Evolutionary conservation across 73 alveolate species (phyloP), one percentile per base, ranked within the genome.

Genomic region (Paramecium tetraurelia): DNA sequence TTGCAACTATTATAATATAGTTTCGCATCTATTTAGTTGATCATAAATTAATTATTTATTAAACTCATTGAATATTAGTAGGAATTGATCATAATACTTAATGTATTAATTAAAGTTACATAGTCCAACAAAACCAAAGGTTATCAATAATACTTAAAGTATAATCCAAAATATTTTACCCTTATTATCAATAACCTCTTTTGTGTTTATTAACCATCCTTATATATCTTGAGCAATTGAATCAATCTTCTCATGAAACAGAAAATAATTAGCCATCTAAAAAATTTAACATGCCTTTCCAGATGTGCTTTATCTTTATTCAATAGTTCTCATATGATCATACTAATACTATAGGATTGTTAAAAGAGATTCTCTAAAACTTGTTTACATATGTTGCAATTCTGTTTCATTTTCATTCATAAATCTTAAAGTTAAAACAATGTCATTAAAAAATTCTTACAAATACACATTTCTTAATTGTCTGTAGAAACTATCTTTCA

Each of bases 341-440:
- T 38, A 75, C 11, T 75, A 41, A 75, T 75, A 75, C 22, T 75
- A 41, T 14, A 75, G 40, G 11, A 75, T 24, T 16, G 46, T 75
- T 10, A 75, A 75, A n/a, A 75, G 68, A 38, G 87, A 75, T 75
- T 75, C 87, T 75, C 87, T 75, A 41, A 75, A 75, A 38, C 68
- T 75, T 38, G 59, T 35, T 16, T 16, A 1, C 59, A 75, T 75
- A 24, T 12, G 14, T 0, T 35, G 14, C 5, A 75, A 35, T 38
- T 75, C 22, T 29, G 7, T 35, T 14, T 29, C 36, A 38, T 75
- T 75, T 38, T 35, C 87, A 16, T 41, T 24, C 59, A 38, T 38
- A 21, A 75, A 21, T 75, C 87, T 75, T 21, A 75, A 18, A 5
- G 18, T 41, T 22, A 75, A 12, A 3, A 12, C 38, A 33, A 38